Conservation (phyloP, 345 rosid genomes). For the Eucalyptus coolabah region DNA sequence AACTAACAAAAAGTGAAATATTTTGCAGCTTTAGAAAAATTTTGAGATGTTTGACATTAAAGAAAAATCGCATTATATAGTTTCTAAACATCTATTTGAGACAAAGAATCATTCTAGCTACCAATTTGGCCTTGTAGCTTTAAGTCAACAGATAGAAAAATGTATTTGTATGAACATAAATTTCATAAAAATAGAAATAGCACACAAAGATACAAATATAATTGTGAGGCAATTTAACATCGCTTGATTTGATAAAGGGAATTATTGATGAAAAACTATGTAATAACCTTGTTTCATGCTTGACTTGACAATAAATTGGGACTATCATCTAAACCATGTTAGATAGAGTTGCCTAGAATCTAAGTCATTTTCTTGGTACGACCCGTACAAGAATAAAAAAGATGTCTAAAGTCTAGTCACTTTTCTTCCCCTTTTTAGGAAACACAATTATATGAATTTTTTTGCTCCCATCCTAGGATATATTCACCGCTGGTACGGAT, state of each 20-base stretch:
- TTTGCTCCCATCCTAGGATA: slow-evolving; percentile 7
- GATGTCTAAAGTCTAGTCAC: not conserved
- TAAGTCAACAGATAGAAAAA: not conserved
- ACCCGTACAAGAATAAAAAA: not conserved
- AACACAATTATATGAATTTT: too few species aligned
- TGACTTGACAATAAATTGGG: not conserved
- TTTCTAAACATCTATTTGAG: too few species aligned
- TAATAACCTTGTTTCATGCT: not conserved
- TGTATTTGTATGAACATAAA: not conserved
- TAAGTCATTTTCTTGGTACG: not conserved
- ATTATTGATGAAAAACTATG: too few species aligned
- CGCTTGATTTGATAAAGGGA: not conserved
- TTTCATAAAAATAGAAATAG: not conserved
- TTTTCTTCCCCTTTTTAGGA: not conserved
- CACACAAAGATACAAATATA: not conserved
- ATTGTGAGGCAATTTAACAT: not conserved
- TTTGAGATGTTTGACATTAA: not conserved
- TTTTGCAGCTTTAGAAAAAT: too few species aligned
- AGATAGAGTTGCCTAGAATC: not conserved
- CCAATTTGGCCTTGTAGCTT: too few species aligned
- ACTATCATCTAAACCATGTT: not conserved
- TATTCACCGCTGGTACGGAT: slow-evolving; percentile 35
- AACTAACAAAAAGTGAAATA: not conserved
- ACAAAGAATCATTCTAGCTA: too few species aligned
- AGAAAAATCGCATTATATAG: not conserved